Base-by-base conservation (phyloP, 352 stramenopile species). In the Phytopythium vexans region DNA sequence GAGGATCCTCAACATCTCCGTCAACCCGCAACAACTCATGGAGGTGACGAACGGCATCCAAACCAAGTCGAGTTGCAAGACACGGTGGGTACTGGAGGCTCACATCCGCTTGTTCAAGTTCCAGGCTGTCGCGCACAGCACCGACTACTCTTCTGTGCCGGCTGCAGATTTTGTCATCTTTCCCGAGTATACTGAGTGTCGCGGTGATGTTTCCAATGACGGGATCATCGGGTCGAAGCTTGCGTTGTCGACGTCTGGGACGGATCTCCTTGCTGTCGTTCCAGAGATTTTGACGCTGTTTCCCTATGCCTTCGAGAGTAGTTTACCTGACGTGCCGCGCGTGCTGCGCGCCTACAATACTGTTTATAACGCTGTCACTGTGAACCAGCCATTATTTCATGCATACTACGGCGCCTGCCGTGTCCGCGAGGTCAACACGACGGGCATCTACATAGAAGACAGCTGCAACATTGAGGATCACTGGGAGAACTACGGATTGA, bases 401-500 rank as follows among this genome's bases (percentile, higher is more conserved):
- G 64, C 48, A 3, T 72, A 72, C 33, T 72, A 72, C 15, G 64
- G 64, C 21, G 60, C 56, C 33, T 72, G 64, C 16, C 68, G 67
- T 16, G 60, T 72, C 6, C 64, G 68, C 32, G 43, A 61, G 2
- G 64, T 67, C 14, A 72, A 72, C 15, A 61, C 56, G 3, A 61
- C 56, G 2, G 64, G 64, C n/a, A 64, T 72, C 32, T 72, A 66
- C 33, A 60, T 72, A 6, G 56, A 66, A n/a, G 56, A 60, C 14
- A 8, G 53, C 7, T 72, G 64, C 6, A 55, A 59, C 31, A 54
- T n/a, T n/a, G n/a, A n/a, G n/a, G n/a, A 38, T 2, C 56, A 69
- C n/a, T 72, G 64, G 64, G 64, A 66, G 16, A 58, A 69, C 41
- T 72, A 72, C 38, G 64, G 64, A 15, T 50, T 72, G 33, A 60